Percentiles rank a stretch among this genome's conserved stretches.
Evolutionary conservation across 176 grass and related monocot genomes (phyloP).

Genomic region (Melocanna baccifera): DNA sequence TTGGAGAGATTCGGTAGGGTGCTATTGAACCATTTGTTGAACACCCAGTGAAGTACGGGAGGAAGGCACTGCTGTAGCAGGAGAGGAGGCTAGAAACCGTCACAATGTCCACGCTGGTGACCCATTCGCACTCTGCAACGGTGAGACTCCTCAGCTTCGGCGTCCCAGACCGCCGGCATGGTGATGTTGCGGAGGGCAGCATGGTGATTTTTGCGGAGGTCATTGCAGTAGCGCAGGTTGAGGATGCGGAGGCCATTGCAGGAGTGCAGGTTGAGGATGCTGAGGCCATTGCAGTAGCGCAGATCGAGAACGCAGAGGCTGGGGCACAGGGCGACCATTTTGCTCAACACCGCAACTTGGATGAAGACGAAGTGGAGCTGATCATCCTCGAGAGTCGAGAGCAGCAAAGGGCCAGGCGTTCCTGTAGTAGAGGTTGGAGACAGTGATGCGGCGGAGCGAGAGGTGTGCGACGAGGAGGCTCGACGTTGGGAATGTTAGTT

Average conservation of each 20-base stretch:
- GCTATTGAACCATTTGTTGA: background rate
- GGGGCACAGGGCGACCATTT: constrained; percentile 43
- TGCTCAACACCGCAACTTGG: background rate
- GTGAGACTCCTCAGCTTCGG: constrained; percentile 37
- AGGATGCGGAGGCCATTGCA: no score
- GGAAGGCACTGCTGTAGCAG: background rate
- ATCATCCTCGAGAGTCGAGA: constrained; percentile 50
- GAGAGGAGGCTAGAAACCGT: constrained; percentile 26
- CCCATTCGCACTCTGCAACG: constrained; percentile 40
- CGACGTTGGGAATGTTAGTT: constrained; percentile 24
- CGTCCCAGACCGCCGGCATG: background rate
- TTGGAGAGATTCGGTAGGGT: background rate
- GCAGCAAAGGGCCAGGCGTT: background rate
- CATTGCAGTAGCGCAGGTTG: no score
- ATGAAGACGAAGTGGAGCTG: constrained; percentile 32
- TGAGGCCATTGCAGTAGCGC: no score
- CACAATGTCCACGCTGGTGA: background rate
- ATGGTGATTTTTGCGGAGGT: no score
- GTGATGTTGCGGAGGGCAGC: constrained; percentile 8
- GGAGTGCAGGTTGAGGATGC: no score
- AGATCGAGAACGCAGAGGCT: constrained; percentile 38
- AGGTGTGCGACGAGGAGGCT: constrained; percentile 42
- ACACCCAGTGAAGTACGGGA: background rate
- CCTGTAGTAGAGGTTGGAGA: constrained; percentile 2
- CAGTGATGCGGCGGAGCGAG: constrained; percentile 10